Conservation (phyloP, 1,139 yeast species). For the Diutina catenulata region DNA sequence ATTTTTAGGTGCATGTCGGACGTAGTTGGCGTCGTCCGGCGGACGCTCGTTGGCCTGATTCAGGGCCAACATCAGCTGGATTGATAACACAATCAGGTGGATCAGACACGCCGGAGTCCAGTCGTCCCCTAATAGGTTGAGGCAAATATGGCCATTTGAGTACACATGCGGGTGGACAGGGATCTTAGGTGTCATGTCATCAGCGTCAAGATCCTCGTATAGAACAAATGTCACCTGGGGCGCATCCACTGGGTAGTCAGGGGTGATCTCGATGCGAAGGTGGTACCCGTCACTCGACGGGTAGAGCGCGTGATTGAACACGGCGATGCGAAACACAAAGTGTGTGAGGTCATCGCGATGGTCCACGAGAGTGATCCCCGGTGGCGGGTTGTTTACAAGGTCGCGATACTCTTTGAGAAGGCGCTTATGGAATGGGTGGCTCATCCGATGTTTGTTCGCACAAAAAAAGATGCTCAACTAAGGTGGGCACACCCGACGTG, state of each 20-base stretch:
- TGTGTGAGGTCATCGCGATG: slow-evolving; percentile 14
- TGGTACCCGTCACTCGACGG: slow-evolving; percentile 13
- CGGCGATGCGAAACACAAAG: slow-evolving; percentile 15
- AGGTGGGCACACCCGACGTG: too few relatives aligned
- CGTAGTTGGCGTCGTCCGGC: slow-evolving; percentile 40
- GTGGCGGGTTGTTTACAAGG: slow-evolving; percentile 13
- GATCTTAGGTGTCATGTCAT: slow-evolving; percentile 12
- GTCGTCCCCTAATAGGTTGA: slow-evolving; percentile 49
- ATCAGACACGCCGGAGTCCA: slow-evolving; percentile 68
- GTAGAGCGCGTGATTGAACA: slow-evolving; percentile 18
- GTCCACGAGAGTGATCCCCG: slow-evolving; percentile 19
- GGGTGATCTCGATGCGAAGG: slow-evolving; percentile 26
- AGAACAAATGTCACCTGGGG: slow-evolving; percentile 47
- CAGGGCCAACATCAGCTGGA: slow-evolving; percentile 53
- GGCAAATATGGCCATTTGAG: slow-evolving; percentile 64
- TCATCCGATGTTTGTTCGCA: too few relatives aligned
- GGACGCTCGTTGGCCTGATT: slow-evolving; percentile 39
- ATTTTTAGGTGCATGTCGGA: slow-evolving; percentile 40
- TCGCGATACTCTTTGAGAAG: slow-evolving; percentile 30
- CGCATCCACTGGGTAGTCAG: slow-evolving; percentile 50
- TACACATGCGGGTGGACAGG: slow-evolving; percentile 69
- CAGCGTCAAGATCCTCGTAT: slow-evolving; percentile 7
- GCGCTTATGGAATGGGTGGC: slow-evolving; percentile 23
- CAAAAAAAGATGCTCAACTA: too few relatives aligned
- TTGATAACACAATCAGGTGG: slow-evolving; percentile 39